phyloP scores from a whole-genome alignment of 2,329 filamentous ascomycete genomes.

The Pestalotiopsis sp. region DNA sequence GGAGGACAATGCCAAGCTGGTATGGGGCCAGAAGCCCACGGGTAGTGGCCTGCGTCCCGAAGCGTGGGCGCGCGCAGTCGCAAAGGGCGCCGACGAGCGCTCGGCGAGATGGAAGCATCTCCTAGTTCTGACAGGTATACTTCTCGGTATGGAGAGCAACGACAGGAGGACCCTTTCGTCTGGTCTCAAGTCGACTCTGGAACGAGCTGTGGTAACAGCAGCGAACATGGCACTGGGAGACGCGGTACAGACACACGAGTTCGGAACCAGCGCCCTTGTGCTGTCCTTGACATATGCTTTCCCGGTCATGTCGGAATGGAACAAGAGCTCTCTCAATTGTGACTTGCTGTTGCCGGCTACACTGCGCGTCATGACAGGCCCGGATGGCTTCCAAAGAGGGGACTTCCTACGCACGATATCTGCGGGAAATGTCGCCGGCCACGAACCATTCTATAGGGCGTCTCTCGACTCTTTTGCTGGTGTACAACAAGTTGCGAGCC shows the following conservation, averaged over 20 bases:
- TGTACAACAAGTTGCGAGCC: slow-evolving; percentile 59
- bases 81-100: slow-evolving; percentile 59
- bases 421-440: slow-evolving; percentile 64
- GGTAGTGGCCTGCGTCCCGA: slow-evolving; percentile 50
- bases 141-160: slow-evolving; percentile 74
- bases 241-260: slow-evolving; percentile 39
- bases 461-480: slow-evolving; percentile 62
- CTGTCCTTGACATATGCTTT: slow-evolving; percentile 80
- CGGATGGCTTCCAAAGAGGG: slow-evolving; percentile 74
- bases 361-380: slow-evolving; percentile 68
- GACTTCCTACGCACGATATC: slow-evolving; percentile 71
- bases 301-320: slow-evolving; percentile 65
- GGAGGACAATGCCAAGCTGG: slow-evolving; percentile 37
- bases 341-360: slow-evolving; percentile 72
- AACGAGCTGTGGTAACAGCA: slow-evolving; percentile 73
- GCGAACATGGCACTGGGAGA: slow-evolving; percentile 73
- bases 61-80: slow-evolving; percentile 59
- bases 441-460: slow-evolving; percentile 67
- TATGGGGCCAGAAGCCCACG: slow-evolving; percentile 28
- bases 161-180: slow-evolving; percentile 66
- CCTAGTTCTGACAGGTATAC: slow-evolving; percentile 75
- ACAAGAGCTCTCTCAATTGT: slow-evolving; percentile 64
- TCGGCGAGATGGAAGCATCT: slow-evolving; percentile 80
- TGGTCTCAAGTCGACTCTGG: slow-evolving; percentile 67
- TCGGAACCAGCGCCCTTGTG: slow-evolving; percentile 57